These are phyloP conservation scores for Colletotrichum magnum DNA, from an alignment of 2,329 filamentous ascomycete genomes.

Conservation along the genomic window DNA sequence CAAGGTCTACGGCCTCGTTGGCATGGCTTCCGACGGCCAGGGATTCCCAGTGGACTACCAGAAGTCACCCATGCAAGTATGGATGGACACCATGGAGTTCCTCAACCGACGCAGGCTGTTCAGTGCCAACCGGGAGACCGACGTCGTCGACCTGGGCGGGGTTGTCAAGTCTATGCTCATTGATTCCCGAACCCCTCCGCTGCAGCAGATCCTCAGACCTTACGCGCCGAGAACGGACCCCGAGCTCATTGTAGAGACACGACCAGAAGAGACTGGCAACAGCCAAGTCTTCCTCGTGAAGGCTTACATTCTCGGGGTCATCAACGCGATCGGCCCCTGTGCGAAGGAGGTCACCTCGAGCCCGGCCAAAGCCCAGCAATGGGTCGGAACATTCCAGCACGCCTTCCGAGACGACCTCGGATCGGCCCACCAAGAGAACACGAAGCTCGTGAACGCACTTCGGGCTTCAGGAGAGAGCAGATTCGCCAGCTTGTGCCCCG, in stretches of 20 bases:
- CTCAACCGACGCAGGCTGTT: conserved; percentile 32
- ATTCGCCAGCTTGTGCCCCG: background rate
- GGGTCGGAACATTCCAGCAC: background rate
- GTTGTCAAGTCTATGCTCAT: background rate
- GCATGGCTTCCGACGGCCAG: conserved; percentile 45
- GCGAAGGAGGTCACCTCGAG: background rate
- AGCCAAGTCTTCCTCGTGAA: background rate
- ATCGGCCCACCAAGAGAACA: background rate
- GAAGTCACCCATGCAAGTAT: conserved; percentile 46
- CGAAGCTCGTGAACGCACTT: background rate
- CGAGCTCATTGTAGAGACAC: background rate
- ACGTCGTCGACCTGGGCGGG: background rate
- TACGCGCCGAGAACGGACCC: background rate
- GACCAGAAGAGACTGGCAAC: background rate
- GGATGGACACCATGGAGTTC: conserved; percentile 47
- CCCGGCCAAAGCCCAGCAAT: background rate
- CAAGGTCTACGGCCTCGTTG: conserved; percentile 49
- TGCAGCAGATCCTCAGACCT: background rate
- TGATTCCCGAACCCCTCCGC: background rate
- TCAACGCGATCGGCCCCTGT: background rate
- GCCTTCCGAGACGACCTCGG: background rate
- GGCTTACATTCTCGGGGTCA: background rate
- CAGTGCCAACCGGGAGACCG: background rate
- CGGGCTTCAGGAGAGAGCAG: background rate
- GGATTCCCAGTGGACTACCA: conserved; percentile 48